Conservation (phyloP, 2,329 filamentous ascomycete genomes). For the Beauveria asiatica region DNA sequence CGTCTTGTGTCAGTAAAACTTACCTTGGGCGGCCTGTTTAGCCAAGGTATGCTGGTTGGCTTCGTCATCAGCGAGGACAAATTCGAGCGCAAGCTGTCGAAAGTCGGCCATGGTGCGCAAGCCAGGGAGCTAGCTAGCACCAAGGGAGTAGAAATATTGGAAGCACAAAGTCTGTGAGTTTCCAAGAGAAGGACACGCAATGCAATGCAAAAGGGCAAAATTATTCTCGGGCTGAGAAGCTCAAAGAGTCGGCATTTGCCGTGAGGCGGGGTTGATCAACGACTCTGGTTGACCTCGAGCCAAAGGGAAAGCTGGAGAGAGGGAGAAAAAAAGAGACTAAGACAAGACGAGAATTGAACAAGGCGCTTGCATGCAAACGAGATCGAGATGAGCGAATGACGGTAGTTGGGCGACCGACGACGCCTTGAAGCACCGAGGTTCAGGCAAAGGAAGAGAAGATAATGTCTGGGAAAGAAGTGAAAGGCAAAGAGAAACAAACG, state of each 20-base stretch:
- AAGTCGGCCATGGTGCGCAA: conserved; percentile 37
- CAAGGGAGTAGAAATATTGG: background rate
- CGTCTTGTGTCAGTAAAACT: background rate
- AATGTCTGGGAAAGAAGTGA: background rate
- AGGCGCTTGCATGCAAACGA: background rate
- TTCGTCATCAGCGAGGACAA: conserved; percentile 43
- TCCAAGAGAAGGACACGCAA: background rate
- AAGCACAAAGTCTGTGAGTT: background rate
- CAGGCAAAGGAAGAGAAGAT: background rate
- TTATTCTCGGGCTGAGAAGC: background rate
- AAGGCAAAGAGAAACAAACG: background rate
- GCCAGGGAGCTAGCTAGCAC: background rate
- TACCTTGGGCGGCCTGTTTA: conserved; percentile 37
- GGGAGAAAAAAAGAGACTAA: background rate
- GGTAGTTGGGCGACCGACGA: background rate
- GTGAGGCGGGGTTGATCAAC: conserved; percentile 9
- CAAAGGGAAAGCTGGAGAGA: background rate
- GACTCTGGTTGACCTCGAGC: background rate
- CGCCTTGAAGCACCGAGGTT: background rate
- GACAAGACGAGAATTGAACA: background rate
- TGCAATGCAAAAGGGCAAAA: conserved; percentile 5
- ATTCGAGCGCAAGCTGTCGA: conserved; percentile 44
- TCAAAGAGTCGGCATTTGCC: conserved; percentile 3
- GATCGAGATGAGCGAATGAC: background rate
- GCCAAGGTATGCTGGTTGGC: conserved; percentile 31